Conservation (phyloP, 192 early-diverging fungal species). For the Mortierella hygrophila region DNA sequence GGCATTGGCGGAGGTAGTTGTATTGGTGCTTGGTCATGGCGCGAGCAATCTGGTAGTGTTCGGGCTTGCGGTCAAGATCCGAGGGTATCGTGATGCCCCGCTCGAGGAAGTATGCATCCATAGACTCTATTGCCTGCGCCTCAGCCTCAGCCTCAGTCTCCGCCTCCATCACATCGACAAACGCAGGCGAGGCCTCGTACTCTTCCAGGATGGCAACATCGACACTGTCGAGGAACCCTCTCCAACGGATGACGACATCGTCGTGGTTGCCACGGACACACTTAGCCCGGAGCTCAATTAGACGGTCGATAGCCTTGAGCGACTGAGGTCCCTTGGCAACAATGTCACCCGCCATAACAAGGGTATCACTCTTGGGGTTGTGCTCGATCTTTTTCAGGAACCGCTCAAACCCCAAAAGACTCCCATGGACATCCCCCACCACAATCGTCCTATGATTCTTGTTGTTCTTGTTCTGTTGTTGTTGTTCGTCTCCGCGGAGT, state of each 20-base stretch:
- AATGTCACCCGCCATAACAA: slow-evolving; percentile 78
- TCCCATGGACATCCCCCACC: slow-evolving; percentile 81
- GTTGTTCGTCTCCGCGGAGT: too few relatives aligned
- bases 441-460: slow-evolving; percentile 62
- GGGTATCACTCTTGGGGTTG: slow-evolving; percentile 57
- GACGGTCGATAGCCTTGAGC: slow-evolving; percentile 65
- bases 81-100: slow-evolving; percentile 40
- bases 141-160: slow-evolving; percentile 9
- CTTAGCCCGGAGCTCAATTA: slow-evolving; percentile 59
- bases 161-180: not conserved
- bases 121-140: not conserved
- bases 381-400: slow-evolving; percentile 64
- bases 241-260: slow-evolving; percentile 74
- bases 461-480: not conserved
- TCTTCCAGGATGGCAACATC: not conserved
- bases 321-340: slow-evolving; percentile 75
- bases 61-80: slow-evolving; percentile 56
- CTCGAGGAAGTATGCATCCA: not conserved
- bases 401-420: slow-evolving; percentile 62
- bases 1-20: slow-evolving; percentile 65
- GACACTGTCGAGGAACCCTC: slow-evolving; percentile 62
- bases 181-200: slow-evolving; percentile 9
- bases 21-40: slow-evolving; percentile 57
- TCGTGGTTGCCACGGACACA: slow-evolving; percentile 84
- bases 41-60: slow-evolving; percentile 41